Evolutionary conservation across 2,329 filamentous ascomycete species (phyloP), one percentile per base, ranked within the genome.

Genomic region (Sordariomycetes sp.): DNA sequence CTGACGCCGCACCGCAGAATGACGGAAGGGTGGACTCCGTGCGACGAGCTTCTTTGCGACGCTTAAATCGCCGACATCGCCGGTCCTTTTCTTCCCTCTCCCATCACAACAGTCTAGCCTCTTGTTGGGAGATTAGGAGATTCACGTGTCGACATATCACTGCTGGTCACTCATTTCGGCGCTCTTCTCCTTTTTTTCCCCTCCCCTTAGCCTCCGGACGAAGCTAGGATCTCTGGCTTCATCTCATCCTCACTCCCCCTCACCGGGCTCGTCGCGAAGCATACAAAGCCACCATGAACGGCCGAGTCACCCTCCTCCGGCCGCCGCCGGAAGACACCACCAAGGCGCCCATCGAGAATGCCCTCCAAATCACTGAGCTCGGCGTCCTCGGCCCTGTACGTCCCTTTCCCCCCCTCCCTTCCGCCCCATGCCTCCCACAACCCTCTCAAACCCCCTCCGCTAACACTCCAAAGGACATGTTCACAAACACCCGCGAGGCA

Each of bases 401-500:
- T 71, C 13, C 59, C 28, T 53, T 22, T 52, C 25, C 24, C 7
- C 36, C 51, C 22, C 22, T 42, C 22, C 51, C 10, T 12, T 24
- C 20, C 45, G 17, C 45, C 10, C 4, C 6, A 20, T 15, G 2
- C 13, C n/a, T 3, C 42, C 17, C 10, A 6, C 42, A 5, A n/a
- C n/a, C n/a, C n/a, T n/a, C n/a, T 32, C 28, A 32, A 32, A 4
- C 42, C n/a, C 42, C 42, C 8, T 6, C 20, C 12, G 20, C 45
- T 50, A 22, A 50, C n/a, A 12, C 13, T 7, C 15, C 20, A 13
- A 60, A 89, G 85, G 87, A 96, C 68, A 85, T 97, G 63, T 99
- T 94, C 76, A 97, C 94, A 57, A 99, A 99, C 70, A 89, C 90
- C 2, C 87, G 90, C 42, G 87, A 87, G 24, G 79, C 94, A 60